These are phyloP conservation scores for Chytriomyces sp. DNA, from an alignment of 192 early-diverging fungal species.

Conservation along the genomic window DNA sequence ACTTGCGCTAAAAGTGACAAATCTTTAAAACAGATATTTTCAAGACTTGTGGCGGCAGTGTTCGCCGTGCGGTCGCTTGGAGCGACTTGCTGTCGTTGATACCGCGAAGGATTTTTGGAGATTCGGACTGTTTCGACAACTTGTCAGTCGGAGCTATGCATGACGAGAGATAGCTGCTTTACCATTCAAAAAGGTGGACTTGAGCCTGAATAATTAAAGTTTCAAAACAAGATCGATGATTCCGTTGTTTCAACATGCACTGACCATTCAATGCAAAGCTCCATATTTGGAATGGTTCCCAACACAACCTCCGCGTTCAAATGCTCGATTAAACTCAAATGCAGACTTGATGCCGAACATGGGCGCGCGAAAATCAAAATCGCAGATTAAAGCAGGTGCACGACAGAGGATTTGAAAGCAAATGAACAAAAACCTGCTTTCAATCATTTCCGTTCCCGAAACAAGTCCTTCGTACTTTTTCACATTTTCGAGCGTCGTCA, in stretches of 20 bases:
- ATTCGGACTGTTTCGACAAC: conserved; percentile 45
- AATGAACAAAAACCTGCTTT: conserved; percentile 57
- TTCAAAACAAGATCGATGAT: conserved; percentile 34
- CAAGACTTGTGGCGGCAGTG: conserved; percentile 38
- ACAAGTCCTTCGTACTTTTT: conserved; percentile 63
- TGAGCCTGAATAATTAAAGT: conserved; percentile 45
- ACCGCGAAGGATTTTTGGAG: conserved; percentile 55
- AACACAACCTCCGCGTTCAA: conserved; percentile 57
- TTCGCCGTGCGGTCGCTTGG: conserved; percentile 28
- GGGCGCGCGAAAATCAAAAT: conserved; percentile 3
- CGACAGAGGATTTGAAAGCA: conserved; percentile 31
- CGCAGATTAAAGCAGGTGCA: conserved; percentile 3
- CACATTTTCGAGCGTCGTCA: conserved; percentile 53
- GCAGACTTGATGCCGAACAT: conserved; percentile 40
- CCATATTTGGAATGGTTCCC: conserved; percentile 44
- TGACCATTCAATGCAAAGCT: conserved; percentile 54
- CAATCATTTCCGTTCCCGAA: conserved; percentile 62
- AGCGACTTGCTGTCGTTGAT: conserved; percentile 38
- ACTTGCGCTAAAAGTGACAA: conserved; percentile 40
- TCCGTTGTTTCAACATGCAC: neutral
- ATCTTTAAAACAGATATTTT: conserved; percentile 54
- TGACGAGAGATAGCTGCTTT: conserved; percentile 2
- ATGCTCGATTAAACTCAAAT: conserved; percentile 68
- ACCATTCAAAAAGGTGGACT: conserved; percentile 63
- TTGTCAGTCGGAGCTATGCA: neutral